Evolutionary conservation across 352 stramenopile genomes (phyloP).

Genomic region (Thalassiosira mediterranea): DNA sequence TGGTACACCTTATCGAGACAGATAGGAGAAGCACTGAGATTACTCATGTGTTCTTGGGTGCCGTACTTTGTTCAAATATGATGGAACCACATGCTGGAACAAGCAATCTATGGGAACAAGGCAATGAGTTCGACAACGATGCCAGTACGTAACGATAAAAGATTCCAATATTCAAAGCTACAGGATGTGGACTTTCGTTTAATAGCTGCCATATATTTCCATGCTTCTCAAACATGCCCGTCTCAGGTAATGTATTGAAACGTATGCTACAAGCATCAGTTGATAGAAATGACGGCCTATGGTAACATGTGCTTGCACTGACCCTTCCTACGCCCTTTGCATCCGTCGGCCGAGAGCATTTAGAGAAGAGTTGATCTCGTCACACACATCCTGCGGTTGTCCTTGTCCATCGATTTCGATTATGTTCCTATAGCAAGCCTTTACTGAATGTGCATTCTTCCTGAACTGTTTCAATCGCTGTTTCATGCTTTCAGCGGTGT

Average conservation of each 20-base stretch:
- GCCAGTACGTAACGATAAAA: too few species aligned
- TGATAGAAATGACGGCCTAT: background rate
- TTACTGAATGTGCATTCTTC: slow-evolving; percentile 85
- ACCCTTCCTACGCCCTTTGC: background rate
- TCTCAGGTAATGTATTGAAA: too few species aligned
- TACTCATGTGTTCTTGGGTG: background rate
- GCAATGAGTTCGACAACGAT: too few species aligned
- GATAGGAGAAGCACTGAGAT: slow-evolving; percentile 1
- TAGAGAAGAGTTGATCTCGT: slow-evolving; percentile 32
- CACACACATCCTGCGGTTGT: slow-evolving; percentile 43
- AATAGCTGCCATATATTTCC: too few species aligned
- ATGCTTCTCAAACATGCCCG: too few species aligned
- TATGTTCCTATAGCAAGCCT: slow-evolving; percentile 84
- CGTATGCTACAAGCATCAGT: background rate
- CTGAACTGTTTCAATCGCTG: slow-evolving; percentile 87
- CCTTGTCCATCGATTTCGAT: slow-evolving; percentile 81
- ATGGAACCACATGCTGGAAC: too few species aligned
- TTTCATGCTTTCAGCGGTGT: slow-evolving; percentile 90
- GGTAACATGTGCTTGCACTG: background rate
- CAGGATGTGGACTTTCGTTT: too few species aligned
- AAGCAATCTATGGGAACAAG: too few species aligned
- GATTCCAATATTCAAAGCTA: too few species aligned
- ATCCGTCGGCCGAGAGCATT: slow-evolving; percentile 8
- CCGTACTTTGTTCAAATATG: too few species aligned
- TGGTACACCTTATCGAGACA: background rate